A percentile compares a stretch with the other conserved stretches of the same genome.
phyloP scores from a whole-genome alignment of 1,284 basidiomycete genomes.

The Austroboletus olivaceoglutinosus region DNA sequence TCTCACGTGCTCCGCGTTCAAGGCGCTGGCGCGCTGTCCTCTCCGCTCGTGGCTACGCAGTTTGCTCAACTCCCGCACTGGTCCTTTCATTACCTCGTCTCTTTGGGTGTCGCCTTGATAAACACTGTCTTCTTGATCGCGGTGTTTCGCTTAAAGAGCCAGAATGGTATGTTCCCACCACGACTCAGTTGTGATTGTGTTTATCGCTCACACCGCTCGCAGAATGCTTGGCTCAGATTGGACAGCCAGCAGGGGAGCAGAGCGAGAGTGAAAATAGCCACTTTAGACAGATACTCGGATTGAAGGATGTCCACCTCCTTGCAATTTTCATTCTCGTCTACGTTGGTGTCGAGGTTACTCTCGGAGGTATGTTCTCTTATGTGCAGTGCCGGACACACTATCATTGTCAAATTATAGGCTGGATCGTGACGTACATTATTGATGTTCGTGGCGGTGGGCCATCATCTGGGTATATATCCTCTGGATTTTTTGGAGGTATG shows the following conservation, averaged over 20 bases:
- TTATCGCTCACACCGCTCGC: conserved; percentile 7
- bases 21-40: conserved; percentile 59
- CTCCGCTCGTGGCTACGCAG: conserved; percentile 64
- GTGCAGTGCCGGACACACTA: not conserved
- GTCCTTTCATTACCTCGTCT: conserved; percentile 67
- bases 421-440: conserved; percentile 55
- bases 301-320: conserved; percentile 49
- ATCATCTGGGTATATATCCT: conserved; percentile 49
- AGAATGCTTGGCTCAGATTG: conserved; percentile 36
- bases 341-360: conserved; percentile 58
- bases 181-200: not conserved
- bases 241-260: conserved; percentile 28
- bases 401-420: conserved; percentile 34
- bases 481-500: conserved; percentile 51
- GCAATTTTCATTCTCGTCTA: conserved; percentile 54
- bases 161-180: conserved; percentile 44
- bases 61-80: conserved; percentile 51
- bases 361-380: conserved; percentile 39
- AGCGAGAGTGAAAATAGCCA: conserved; percentile 36
- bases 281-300: conserved; percentile 48
- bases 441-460: conserved; percentile 45
- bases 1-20: conserved; percentile 1
- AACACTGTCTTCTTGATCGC: conserved; percentile 44
- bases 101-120: conserved; percentile 51
- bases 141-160: conserved; percentile 55